phyloP scores from a whole-genome alignment of 805 yeast species.

The Wickerhamomyces silvicola region DNA sequence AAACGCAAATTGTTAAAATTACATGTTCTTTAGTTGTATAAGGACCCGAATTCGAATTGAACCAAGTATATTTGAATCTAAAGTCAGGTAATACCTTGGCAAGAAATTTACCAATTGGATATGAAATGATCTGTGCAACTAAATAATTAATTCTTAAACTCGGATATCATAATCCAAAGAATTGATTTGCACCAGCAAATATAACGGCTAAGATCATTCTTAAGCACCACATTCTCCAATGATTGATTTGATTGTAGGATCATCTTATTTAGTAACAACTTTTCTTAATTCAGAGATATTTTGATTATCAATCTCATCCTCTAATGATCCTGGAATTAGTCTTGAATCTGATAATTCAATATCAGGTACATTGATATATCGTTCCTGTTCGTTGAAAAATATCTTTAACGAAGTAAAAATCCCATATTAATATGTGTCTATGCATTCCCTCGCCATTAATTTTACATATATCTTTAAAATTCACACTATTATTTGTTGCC shows the following conservation, averaged over 20 bases:
- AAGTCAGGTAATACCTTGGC: constrained; percentile 34
- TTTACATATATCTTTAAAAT: no score
- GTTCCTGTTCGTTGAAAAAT: no score
- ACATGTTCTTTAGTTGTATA: constrained; percentile 48
- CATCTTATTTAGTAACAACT: constrained; percentile 47
- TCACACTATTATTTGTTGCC: no score
- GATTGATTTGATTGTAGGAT: constrained; percentile 41
- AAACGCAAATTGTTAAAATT: constrained; percentile 42
- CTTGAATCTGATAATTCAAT: no score
- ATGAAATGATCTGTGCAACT: constrained; percentile 55
- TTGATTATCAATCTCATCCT: no score
- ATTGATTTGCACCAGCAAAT: constrained; percentile 52
- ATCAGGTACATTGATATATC: no score
- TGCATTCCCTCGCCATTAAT: no score
- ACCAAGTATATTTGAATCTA: constrained; percentile 25
- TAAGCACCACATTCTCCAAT: constrained; percentile 49
- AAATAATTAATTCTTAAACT: constrained; percentile 40
- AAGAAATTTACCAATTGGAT: constrained; percentile 50
- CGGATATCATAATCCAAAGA: constrained; percentile 50
- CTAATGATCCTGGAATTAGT: no score
- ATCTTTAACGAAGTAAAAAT: no score
- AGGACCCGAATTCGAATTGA: constrained; percentile 45
- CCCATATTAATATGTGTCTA: no score
- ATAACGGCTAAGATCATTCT: constrained; percentile 44
- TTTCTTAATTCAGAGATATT: constrained; percentile 61